A percentile compares a stretch with the other conserved stretches of the same genome.
These are phyloP conservation scores for Globisporangium barbulae DNA, from an alignment of 352 stramenopile species.

Conservation along the genomic window DNA sequence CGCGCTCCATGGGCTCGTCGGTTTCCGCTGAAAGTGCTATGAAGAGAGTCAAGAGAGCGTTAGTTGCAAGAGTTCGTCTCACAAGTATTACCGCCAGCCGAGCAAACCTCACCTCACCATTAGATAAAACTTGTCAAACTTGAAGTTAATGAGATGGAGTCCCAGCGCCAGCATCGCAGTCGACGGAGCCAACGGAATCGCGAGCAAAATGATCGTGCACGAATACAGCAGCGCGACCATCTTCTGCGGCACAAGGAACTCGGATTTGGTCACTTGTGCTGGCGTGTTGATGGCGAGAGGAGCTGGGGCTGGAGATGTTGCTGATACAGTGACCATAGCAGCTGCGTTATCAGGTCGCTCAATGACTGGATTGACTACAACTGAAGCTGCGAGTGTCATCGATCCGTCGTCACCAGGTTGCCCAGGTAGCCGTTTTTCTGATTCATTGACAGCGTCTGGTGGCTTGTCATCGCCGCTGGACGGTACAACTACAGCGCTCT, in stretches of 20 bases:
- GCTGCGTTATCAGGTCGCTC: background rate
- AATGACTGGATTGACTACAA: background rate
- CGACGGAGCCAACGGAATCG: conserved; percentile 63
- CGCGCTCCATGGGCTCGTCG: conserved; percentile 61
- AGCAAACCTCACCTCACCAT: conserved; percentile 29
- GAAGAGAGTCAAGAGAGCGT: background rate
- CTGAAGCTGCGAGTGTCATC: background rate
- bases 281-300: background rate
- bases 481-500: conserved; percentile 25
- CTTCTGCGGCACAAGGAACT: conserved; percentile 79
- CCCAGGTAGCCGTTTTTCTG: background rate
- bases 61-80: background rate
- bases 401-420: no score
- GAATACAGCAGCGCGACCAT: conserved; percentile 84
- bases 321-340: background rate
- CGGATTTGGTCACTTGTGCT: conserved; percentile 31
- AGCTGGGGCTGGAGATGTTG: background rate
- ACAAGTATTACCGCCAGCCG: background rate
- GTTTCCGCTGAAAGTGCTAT: conserved; percentile 71
- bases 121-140: conserved; percentile 78
- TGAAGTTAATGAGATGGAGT: conserved; percentile 73
- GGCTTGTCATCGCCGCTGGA: background rate
- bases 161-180: conserved; percentile 47
- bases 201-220: conserved; percentile 65
- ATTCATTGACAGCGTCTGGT: background rate